These are phyloP conservation scores for Ogataea allantospora DNA, from an alignment of 805 yeast species.

Conservation along the genomic window DNA sequence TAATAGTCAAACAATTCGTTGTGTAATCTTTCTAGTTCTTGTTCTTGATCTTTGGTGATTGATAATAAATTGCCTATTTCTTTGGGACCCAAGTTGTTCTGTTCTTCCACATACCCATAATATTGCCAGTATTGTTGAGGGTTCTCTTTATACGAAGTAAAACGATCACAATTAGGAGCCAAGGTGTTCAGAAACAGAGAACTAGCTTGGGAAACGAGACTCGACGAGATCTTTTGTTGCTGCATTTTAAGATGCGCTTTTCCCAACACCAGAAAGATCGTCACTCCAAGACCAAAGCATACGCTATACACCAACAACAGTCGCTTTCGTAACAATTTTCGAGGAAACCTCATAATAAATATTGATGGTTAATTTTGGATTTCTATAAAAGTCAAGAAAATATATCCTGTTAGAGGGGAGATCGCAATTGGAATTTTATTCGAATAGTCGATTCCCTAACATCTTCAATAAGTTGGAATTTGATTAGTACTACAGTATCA, in stretches of 20 bases:
- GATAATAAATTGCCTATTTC: constrained; percentile 23
- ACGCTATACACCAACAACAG: constrained; percentile 6
- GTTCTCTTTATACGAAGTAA: constrained; percentile 24
- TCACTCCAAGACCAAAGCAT: constrained; percentile 1
- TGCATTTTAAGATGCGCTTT: constrained; percentile 13
- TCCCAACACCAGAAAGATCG: constrained; percentile 6
- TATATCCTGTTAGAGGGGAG: neutral
- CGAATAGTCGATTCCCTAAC: neutral
- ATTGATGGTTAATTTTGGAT: neutral
- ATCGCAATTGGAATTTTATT: no score
- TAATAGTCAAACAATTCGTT: constrained; percentile 16
- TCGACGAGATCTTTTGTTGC: constrained; percentile 17
- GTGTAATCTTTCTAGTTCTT: constrained; percentile 26
- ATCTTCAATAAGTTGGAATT: no score
- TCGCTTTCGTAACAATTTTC: constrained; percentile 9
- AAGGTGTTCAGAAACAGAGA: constrained; percentile 10
- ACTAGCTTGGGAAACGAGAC: constrained; percentile 16
- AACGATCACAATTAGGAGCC: constrained; percentile 26
- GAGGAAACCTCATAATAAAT: constrained; percentile 11
- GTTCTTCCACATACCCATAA: constrained; percentile 31
- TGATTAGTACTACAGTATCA: no score
- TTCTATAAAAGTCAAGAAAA: neutral
- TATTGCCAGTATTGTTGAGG: constrained; percentile 31
- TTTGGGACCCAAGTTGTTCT: constrained; percentile 19
- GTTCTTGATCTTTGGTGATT: constrained; percentile 24